Conservation (phyloP, 202 grass and related monocot species). For the Setaria italica region DNA sequence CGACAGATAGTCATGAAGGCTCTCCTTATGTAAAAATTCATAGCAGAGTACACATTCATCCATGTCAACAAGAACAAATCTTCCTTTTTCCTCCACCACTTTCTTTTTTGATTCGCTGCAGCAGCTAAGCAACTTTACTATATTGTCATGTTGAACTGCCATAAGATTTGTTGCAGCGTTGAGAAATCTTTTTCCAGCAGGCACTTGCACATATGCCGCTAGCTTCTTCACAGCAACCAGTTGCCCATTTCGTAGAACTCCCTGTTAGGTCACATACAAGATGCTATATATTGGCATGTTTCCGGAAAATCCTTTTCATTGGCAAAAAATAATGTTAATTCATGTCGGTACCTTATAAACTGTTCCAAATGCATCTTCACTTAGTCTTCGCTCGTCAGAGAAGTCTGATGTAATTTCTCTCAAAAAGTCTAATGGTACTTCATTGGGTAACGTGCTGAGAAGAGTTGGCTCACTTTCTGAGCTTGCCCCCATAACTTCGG, state of each 20-base stretch:
- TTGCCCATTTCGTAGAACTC: background rate
- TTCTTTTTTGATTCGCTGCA: background rate
- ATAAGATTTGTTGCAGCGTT: slow-evolving; percentile 26
- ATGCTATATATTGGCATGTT: too few relatives aligned
- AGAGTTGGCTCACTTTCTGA: too few relatives aligned
- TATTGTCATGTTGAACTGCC: background rate
- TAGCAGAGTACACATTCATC: slow-evolving; percentile 30
- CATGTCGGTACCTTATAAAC: background rate
- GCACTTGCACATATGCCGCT: background rate
- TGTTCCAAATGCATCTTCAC: background rate
- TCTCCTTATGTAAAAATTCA: background rate
- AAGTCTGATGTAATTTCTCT: background rate
- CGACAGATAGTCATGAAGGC: background rate
- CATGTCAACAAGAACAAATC: background rate
- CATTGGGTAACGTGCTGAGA: background rate
- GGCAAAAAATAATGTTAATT: background rate
- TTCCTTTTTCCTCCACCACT: slow-evolving; percentile 5
- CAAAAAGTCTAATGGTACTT: background rate
- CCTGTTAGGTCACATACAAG: background rate
- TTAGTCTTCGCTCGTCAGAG: background rate
- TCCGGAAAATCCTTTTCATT: background rate
- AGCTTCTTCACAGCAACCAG: slow-evolving; percentile 26
- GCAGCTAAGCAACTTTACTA: background rate
- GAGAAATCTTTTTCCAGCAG: background rate
- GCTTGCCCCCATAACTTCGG: too few relatives aligned